A percentile compares a stretch with the other conserved stretches of the same genome.
Conservation (phyloP, 2,329 filamentous ascomycete genomes). For the Pestalotiopsis sp. region DNA sequence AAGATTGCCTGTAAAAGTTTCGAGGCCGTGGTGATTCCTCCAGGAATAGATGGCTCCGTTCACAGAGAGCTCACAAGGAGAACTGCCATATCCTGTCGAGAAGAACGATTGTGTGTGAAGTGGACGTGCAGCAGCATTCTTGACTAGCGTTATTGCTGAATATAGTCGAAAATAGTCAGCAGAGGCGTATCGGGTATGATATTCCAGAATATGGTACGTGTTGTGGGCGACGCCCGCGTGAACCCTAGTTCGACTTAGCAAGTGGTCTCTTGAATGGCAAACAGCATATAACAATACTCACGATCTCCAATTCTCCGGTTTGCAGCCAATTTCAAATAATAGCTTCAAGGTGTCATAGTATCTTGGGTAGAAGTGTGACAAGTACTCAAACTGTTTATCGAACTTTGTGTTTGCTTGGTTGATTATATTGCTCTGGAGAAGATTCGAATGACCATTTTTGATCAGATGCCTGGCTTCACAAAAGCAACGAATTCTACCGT, state of each 20-base stretch:
- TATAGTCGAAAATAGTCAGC: neutral
- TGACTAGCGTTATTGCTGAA: neutral
- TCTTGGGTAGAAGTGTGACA: neutral
- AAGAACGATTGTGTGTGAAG: neutral
- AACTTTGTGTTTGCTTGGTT: neutral
- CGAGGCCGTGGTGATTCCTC: rapidly evolving
- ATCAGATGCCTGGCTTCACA: neutral
- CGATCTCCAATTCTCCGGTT: neutral
- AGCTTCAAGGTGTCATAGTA: neutral
- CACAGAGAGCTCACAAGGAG: neutral
- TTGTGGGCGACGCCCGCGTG: neutral
- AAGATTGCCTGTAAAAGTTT: neutral
- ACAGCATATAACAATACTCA: neutral
- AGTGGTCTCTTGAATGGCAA: neutral
- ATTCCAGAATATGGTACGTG: neutral
- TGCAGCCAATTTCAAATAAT: neutral
- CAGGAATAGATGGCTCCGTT: neutral
- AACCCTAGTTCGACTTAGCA: neutral
- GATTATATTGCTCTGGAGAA: neutral
- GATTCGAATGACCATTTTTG: neutral
- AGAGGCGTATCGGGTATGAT: neutral
- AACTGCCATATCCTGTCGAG: neutral
- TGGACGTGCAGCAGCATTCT: neutral
- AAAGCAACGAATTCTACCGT: neutral
- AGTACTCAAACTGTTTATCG: neutral